These are phyloP conservation scores for Pythium insidiosum DNA, from an alignment of 352 stramenopile genomes.

Conservation along the genomic window DNA sequence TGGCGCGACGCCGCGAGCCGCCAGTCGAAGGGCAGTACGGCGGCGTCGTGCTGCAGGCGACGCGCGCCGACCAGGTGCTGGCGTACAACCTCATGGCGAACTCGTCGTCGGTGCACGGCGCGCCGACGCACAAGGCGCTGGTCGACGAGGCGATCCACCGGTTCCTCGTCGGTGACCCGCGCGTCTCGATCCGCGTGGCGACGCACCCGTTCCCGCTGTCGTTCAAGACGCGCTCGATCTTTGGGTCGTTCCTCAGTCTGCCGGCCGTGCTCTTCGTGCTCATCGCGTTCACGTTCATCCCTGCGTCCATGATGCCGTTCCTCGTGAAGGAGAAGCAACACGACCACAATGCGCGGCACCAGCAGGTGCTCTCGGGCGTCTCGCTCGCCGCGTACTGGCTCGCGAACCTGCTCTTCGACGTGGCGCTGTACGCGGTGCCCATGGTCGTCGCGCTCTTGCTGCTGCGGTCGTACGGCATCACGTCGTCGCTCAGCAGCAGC, in stretches of 20 bases:
- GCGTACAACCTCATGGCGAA: conserved; percentile 65
- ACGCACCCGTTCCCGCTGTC: conserved; percentile 56
- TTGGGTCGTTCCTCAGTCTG: conserved; percentile 57
- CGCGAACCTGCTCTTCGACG: conserved; percentile 92
- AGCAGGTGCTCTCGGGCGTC: conserved; percentile 94
- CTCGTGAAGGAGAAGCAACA: conserved; percentile 94
- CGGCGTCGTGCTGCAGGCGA: conserved; percentile 38
- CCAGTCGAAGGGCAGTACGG: conserved; percentile 39
- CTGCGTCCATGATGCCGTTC: conserved; percentile 90
- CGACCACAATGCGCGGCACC: conserved; percentile 92
- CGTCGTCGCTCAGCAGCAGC: conserved; percentile 34
- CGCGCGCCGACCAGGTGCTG: conserved; percentile 22
- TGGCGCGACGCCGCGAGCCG: conserved; percentile 2
- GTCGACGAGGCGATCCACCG: conserved; percentile 51
- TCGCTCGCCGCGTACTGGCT: conserved; percentile 93
- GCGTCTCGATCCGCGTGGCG: conserved; percentile 9
- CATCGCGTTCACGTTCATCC: conserved; percentile 91
- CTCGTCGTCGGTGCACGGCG: conserved; percentile 30
- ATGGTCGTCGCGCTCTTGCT: conserved; percentile 43
- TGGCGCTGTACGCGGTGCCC: conserved; percentile 85
- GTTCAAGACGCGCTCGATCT: conserved; percentile 43
- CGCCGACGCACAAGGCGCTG: conserved; percentile 48
- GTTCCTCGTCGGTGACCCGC: conserved; percentile 21
- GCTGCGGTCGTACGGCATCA: conserved; percentile 38
- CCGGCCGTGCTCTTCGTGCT: conserved; percentile 84